Evolutionary conservation across 139 green algal genomes (phyloP).

Genomic region (Chlamydomonas sp.): DNA sequence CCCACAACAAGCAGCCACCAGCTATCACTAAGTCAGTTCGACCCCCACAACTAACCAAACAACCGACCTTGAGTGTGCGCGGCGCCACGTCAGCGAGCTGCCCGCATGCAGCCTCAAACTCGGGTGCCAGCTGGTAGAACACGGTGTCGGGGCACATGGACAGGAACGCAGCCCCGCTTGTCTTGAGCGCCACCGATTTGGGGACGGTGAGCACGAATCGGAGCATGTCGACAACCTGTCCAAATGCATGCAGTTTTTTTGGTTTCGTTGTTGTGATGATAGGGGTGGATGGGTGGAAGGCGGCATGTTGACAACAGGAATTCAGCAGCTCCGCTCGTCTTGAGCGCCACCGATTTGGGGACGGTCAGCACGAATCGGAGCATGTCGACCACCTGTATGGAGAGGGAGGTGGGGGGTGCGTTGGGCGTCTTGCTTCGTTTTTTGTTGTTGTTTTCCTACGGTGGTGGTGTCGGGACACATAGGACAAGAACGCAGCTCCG

Average conservation of each 20-base stretch:
- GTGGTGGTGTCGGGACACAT: conserved; percentile 2
- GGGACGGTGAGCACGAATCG: not conserved
- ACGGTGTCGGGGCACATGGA: conserved; percentile 4
- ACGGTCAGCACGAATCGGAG: not conserved
- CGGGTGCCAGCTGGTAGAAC: conserved; percentile 1
- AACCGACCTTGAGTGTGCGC: conserved; percentile 1
- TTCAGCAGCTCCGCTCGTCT: not conserved
- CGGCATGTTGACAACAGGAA: too few species aligned
- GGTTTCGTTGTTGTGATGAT: too few species aligned
- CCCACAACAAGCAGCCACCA: too few species aligned
- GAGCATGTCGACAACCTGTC: conserved; percentile 11
- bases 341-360: not conserved
- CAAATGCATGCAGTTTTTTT: too few species aligned
- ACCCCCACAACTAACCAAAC: too few species aligned
- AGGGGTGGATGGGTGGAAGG: too few species aligned
- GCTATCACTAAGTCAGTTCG: too few species aligned
- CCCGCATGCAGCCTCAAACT: not conserved
- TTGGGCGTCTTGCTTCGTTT: too few species aligned
- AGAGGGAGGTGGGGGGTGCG: too few species aligned
- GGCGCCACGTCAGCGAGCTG: not conserved
- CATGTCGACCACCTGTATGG: too few species aligned
- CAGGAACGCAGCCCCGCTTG: not conserved
- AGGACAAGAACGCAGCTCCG: conserved; percentile 2
- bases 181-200: not conserved
- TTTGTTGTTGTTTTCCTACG: too few species aligned